Conservation (phyloP, 176 grass and related monocot species). For the Musa beccarii region DNA sequence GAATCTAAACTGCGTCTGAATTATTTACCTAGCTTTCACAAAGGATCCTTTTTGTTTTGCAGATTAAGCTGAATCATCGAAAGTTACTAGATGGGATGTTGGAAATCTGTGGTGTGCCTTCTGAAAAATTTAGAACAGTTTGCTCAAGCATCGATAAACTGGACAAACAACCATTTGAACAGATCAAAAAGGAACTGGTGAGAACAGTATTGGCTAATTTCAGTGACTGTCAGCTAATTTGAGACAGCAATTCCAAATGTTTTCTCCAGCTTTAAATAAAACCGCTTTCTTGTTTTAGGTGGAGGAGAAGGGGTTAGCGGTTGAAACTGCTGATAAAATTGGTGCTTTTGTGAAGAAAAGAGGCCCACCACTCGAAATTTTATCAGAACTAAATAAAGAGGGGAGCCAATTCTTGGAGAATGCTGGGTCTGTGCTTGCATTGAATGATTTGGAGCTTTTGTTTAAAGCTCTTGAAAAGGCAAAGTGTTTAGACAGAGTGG, state of each 20-base stretch:
- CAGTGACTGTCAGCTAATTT: neutral
- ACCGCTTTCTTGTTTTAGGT: slow-evolving; percentile 30
- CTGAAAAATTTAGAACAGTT: slow-evolving; percentile 97
- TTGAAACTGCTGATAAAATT: slow-evolving; percentile 81
- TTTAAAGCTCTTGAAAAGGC: slow-evolving; percentile 82
- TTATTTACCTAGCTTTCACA: neutral
- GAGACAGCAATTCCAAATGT: neutral
- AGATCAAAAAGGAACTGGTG: slow-evolving; percentile 91
- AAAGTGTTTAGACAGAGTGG: slow-evolving; percentile 53
- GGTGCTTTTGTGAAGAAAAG: slow-evolving; percentile 72
- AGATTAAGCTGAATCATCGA: slow-evolving; percentile 93
- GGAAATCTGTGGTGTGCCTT: slow-evolving; percentile 86
- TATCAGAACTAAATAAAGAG: slow-evolving; percentile 61
- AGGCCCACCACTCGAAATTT: slow-evolving; percentile 60
- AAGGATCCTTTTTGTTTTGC: neutral
- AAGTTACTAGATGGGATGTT: slow-evolving; percentile 92
- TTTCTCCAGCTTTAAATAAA: neutral
- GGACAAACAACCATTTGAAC: slow-evolving; percentile 86
- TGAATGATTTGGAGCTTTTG: slow-evolving; percentile 81
- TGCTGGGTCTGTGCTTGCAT: slow-evolving; percentile 50
- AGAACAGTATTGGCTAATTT: neutral
- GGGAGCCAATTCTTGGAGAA: slow-evolving; percentile 72
- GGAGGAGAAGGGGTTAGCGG: slow-evolving; percentile 81
- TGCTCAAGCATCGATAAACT: slow-evolving; percentile 97
- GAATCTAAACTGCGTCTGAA: neutral